Evolutionary conservation across 257 asterid species (phyloP), one percentile per base, ranked within the genome.

Genomic region (Datura wrightii): DNA sequence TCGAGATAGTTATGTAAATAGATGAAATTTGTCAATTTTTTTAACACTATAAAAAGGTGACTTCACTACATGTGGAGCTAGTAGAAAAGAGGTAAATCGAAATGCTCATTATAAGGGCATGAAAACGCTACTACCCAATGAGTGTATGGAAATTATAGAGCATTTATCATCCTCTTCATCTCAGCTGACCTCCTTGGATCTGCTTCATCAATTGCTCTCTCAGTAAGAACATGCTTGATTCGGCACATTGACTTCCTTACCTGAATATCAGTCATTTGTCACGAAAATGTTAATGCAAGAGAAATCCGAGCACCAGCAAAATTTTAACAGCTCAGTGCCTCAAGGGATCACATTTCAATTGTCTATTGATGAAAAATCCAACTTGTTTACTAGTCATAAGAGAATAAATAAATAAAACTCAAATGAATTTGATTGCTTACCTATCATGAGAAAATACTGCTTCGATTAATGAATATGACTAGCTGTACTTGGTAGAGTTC

Each of bases 211-310:
- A 95, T 92, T 18, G 99, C 99, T 92, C 99, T 93, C 94, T 96
- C 98, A 1, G 98, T 97, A 13, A 95, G 92, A 39, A 94, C 98
- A 34, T 96, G 99, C 87, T 96, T 96, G 88, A 96, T 91, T 58
- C 99, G 93, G 89, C 99, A 94, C 98, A 94, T 95, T 34, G 99
- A 91, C 87, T 93, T 95, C 67, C 95, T 88, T 52, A 96, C 98
- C 99, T 96, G 94, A 83, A 88, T 79, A 83, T 44, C 34, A 69
- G 84, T 42, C 78, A 84, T 46, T 14, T 6, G n/a, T 53, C 82
- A 59, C 18, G 36, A 46, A 81, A 24, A 42, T 60, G 58, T 34
- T 62, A 81, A 62, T 7, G 72, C 42, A 74, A 74, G 2, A 76
- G 60, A 76, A 3, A 3, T 41, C 79, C 34, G 6, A 52, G 3